These are phyloP conservation scores for Udeniomyces megalosporus DNA, from an alignment of 768 basidiomycete species.

Conservation along the genomic window DNA sequence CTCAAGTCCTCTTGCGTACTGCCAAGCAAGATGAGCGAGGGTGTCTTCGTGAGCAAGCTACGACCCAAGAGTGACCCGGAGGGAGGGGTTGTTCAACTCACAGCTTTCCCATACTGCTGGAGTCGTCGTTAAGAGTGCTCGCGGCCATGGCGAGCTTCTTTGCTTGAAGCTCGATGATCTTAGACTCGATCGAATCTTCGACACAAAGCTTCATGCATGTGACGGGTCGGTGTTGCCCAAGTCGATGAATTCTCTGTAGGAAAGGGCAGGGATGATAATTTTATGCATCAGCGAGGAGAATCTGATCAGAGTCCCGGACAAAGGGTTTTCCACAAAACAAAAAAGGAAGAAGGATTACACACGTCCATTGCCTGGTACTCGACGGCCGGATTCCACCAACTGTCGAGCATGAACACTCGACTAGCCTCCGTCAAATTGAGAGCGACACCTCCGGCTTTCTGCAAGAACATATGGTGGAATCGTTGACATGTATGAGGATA, in stretches of 20 bases:
- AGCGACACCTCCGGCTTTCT: slow-evolving; percentile 23
- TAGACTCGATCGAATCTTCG: slow-evolving; percentile 90
- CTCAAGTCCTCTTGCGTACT: slow-evolving; percentile 14
- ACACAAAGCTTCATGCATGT: slow-evolving; percentile 84
- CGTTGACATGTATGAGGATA: slow-evolving; percentile 47
- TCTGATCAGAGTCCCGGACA: no score
- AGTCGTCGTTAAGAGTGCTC: neutral
- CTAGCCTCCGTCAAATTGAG: slow-evolving; percentile 14
- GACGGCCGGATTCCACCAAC: slow-evolving; percentile 81
- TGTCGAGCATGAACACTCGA: slow-evolving; percentile 14
- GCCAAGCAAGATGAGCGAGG: neutral
- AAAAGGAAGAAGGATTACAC: neutral
- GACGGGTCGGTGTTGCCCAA: slow-evolving; percentile 88
- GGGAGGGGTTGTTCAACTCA: neutral
- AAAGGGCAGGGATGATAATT: neutral
- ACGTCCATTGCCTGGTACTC: slow-evolving; percentile 25
- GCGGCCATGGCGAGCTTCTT: slow-evolving; percentile 48
- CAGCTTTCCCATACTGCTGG: no score
- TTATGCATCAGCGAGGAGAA: neutral
- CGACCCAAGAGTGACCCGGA: neutral
- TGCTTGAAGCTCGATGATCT: slow-evolving; percentile 81
- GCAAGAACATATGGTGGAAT: slow-evolving; percentile 30
- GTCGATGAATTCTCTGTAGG: slow-evolving; percentile 80
- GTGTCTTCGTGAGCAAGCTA: neutral
- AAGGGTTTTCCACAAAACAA: neutral